Base-by-base conservation (phyloP, 139 green algal genomes). In the Pleodorina starrii region DNA sequence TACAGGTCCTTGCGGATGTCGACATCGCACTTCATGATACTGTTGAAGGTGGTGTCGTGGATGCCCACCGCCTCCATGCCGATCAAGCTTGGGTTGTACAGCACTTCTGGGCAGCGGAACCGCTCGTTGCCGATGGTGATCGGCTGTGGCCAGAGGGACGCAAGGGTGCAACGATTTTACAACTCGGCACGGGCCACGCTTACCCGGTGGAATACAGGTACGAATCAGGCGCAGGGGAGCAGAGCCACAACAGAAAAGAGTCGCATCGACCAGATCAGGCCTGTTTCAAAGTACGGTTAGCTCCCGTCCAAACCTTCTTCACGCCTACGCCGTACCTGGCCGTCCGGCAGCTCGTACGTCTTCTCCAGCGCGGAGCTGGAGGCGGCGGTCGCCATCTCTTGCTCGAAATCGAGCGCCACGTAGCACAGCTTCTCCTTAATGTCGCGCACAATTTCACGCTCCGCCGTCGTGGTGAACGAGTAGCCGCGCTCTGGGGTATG, bases 391-490 rank as follows among this genome's bases (percentile, higher is more conserved):
- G 93, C 92, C 92, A 99, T 95, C 94, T 99, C 98, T 84, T 96
- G 90, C 92, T 99, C 98, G 90, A 97, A 99, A 94, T 99, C 98
- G n/a, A 98, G 78, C n/a, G 98, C 98, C 27, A 99, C 98, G 90
- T 99, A 99, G 35, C 94, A 94, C 46, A 99, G 95, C 97, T 99
- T 99, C 95, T 99, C 98, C 97, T 99, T 99, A 91, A 99, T 99
- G 95, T 99, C 98, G 21, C 98, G 95, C 77, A 99, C 98, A 80
- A 99, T 99, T 94, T 99, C 98, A 72, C 97, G 94, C 95, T 99
- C 98, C 50, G 98, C 98, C 50, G 97, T 97, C 72, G 97, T 99
- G 80, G 96, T 99, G 96, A 99, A 99, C 54, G 93, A 97, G 96
- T 99, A 99, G 71, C 98, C 98, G 46, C 98, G 96, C 95, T 99